Conservation (phyloP, 257 asterid genomes). For the Prunella vulgaris region DNA sequence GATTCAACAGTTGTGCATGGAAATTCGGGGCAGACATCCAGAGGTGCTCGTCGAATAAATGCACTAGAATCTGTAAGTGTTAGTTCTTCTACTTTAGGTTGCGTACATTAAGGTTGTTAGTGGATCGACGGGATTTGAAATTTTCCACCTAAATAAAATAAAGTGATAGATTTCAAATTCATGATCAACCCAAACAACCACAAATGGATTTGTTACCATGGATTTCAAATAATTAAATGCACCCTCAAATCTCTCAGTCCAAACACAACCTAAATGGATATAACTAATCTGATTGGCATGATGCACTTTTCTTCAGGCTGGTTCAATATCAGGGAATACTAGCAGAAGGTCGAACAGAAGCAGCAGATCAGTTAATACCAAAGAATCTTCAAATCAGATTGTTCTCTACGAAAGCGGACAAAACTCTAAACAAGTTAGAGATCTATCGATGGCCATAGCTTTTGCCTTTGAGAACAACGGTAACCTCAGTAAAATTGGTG, state of each 20-base stretch:
- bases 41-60: conserved; percentile 46
- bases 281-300: not conserved
- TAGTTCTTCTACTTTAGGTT: not conserved
- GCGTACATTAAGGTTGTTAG: not conserved
- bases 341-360: conserved; percentile 32
- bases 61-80: conserved; percentile 56
- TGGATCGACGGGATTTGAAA: not conserved
- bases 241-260: not conserved
- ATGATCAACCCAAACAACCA: not conserved
- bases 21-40: conserved; percentile 43
- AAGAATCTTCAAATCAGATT: conserved; percentile 58
- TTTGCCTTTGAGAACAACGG: conserved; percentile 64
- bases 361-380: conserved; percentile 29
- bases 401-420: conserved; percentile 54
- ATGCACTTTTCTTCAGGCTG: conserved; percentile 33
- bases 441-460: conserved; percentile 61
- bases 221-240: not conserved
- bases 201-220: not conserved
- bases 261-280: not conserved
- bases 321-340: conserved; percentile 40
- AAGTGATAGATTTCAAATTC: not conserved
- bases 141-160: not conserved
- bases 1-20: conserved; percentile 43
- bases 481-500: conserved; percentile 37
- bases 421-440: conserved; percentile 41